Conservation (phyloP, 2,329 filamentous ascomycete genomes). For the Sordariomycetes sp. region DNA sequence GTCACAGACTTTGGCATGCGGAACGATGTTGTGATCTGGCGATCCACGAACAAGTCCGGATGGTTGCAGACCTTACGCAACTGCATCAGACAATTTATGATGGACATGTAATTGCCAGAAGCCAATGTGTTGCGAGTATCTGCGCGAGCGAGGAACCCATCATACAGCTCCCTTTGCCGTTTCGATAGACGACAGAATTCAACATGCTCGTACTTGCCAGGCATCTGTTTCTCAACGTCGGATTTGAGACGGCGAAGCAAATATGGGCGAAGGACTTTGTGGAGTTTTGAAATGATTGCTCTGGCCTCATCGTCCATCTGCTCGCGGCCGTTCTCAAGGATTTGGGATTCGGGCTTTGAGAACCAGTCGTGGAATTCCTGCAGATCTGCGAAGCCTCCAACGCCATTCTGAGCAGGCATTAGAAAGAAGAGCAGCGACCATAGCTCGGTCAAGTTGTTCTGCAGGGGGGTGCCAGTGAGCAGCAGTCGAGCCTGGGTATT, state of each 20-base stretch:
- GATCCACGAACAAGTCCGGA: constrained; percentile 90
- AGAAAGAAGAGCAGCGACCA: constrained; percentile 97
- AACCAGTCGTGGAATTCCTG: constrained; percentile 96
- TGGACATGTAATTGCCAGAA: constrained; percentile 92
- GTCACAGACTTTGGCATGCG: constrained; percentile 76
- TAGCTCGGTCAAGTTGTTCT: constrained; percentile 93
- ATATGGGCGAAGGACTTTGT: constrained; percentile 88
- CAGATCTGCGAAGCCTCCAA: constrained; percentile 88
- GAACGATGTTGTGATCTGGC: constrained; percentile 94
- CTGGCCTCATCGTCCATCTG: constrained; percentile 92
- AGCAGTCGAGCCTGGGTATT: constrained; percentile 82
- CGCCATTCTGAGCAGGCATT: constrained; percentile 81
- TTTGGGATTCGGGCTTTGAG: constrained; percentile 89
- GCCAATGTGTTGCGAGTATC: constrained; percentile 84
- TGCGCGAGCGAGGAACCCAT: constrained; percentile 85
- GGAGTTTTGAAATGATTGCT: constrained; percentile 84
- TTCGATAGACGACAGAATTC: constrained; percentile 94
- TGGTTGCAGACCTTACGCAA: constrained; percentile 97
- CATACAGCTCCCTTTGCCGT: constrained; percentile 88
- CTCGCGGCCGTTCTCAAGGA: constrained; percentile 86
- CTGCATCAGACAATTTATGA: constrained; percentile 98
- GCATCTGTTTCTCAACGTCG: constrained; percentile 98
- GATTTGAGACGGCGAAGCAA: constrained; percentile 84
- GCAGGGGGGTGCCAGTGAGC: constrained; percentile 87
- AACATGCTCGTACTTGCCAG: constrained; percentile 94